Evolutionary conservation across 83 land plant genomes (phyloP).

Genomic region (Picea abies): DNA sequence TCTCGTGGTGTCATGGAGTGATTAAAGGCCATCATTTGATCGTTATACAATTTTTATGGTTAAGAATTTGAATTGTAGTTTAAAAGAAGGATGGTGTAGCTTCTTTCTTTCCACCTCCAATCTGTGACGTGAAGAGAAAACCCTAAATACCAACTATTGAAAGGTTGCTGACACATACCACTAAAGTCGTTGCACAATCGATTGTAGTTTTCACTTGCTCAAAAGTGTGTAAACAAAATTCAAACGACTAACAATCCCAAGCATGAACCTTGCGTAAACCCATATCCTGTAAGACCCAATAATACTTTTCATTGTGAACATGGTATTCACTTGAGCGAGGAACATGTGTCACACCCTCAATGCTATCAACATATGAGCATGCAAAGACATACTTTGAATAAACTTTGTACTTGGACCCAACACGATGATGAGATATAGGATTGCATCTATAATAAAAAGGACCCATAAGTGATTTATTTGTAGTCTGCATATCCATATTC

Average conservation of each 20-base stretch:
- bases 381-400: constrained; percentile 98
- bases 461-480: constrained; percentile 84
- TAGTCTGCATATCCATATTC: constrained; percentile 86
- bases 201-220: constrained; percentile 48
- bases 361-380: constrained; percentile 92
- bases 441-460: constrained; percentile 97
- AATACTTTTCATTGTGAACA: constrained; percentile 91
- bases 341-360: constrained; percentile 95
- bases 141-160: too few relatives aligned
- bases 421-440: constrained; percentile 79
- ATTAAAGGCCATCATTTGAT: too few relatives aligned
- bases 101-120: too few relatives aligned
- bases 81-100: too few relatives aligned
- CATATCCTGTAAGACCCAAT: constrained; percentile 82
- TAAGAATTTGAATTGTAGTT: too few relatives aligned
- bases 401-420: constrained; percentile 85
- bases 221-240: constrained; percentile 85
- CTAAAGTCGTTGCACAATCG: constrained; percentile 61
- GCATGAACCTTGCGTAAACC: constrained; percentile 77
- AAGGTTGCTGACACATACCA: too few relatives aligned
- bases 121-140: too few relatives aligned
- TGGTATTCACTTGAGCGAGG: constrained; percentile 93
- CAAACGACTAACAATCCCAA: constrained; percentile 90
- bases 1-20: too few relatives aligned
- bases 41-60: too few relatives aligned